Base-by-base conservation (phyloP, 2,329 filamentous ascomycete species). In the Fusarium sp. region DNA sequence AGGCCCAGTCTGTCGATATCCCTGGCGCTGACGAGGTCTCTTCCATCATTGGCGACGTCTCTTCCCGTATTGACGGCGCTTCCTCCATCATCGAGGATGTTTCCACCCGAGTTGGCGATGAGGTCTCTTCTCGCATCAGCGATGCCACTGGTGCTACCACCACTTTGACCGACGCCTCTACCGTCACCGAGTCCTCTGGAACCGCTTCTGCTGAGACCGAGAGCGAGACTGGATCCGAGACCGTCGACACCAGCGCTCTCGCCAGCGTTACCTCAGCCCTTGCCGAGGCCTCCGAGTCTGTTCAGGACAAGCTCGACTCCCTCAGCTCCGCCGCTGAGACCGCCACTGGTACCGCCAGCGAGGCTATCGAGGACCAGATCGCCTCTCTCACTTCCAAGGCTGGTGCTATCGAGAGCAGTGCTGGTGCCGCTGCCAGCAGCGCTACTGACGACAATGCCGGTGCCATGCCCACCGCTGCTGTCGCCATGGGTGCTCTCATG, bases 401-500 rank as follows among this genome's bases (percentile, higher is more conserved):
- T 41, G 57, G 57, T 58, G 50, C 42, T 11, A 45, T 68, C 14
- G n/a, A 28, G 28, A 46, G 30, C 21, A 72, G 58, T n/a, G 31
- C 63, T 41, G 53, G 57, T 58, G 52, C 55, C 16, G 59, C 54
- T 21, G 62, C 44, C 28, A 65, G 52, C 59, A 66, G 54, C 26
- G 71, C 71, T 30, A 67, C 64, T 43, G 67, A 69, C 46, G 64
- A 72, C 55, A 68, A 74, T 58, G 78, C 79, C 9, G 78, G 74
- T 49, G 75, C 79, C 46, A 72, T 75, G 58, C 79, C 78, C 65
- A 84, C 82, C 18, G 84, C 78, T 28, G 82, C 79, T 28, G 69
- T 84, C 43, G 83, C 80, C 21, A 75, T 85, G 48, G 83, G 83
- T 31, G 83, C 83, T 25, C 77, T 85, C 61, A 75, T 85, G 50